Percentiles rank a stretch among this genome's conserved stretches.
Conservation (phyloP, 2,329 filamentous ascomycete genomes). For the Hypoxylon sp. region DNA sequence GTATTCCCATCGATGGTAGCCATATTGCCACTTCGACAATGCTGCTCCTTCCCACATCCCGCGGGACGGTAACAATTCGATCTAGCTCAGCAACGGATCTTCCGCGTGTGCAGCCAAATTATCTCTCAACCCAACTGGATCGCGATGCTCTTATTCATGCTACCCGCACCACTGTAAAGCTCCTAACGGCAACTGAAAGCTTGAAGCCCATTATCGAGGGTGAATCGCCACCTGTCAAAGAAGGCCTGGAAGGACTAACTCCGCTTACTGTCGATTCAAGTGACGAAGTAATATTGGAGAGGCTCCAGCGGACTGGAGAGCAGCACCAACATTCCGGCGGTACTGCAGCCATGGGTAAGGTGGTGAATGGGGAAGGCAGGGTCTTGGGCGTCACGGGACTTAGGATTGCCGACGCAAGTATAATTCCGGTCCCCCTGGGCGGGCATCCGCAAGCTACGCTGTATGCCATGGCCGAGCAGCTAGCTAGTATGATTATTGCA, state of each 20-base stretch:
- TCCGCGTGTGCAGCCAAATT: slow-evolving; percentile 42
- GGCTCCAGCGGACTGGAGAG: slow-evolving; percentile 47
- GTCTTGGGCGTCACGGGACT: slow-evolving; percentile 46
- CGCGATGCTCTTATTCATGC: slow-evolving; percentile 43
- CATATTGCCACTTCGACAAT: slow-evolving; percentile 50
- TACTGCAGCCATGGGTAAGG: slow-evolving; percentile 47
- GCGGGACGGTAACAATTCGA: slow-evolving; percentile 42
- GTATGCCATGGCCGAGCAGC: slow-evolving; percentile 47
- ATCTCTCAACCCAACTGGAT: slow-evolving; percentile 37
- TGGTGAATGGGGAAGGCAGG: slow-evolving; percentile 45
- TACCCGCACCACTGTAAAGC: slow-evolving; percentile 38
- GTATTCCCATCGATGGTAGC: slow-evolving; percentile 44
- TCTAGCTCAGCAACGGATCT: slow-evolving; percentile 34
- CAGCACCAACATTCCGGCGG: slow-evolving; percentile 46
- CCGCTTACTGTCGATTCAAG: slow-evolving; percentile 45
- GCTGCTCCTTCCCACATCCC: slow-evolving; percentile 45
- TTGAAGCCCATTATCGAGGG: slow-evolving; percentile 44
- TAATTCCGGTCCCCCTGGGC: slow-evolving; percentile 46
- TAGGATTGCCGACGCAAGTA: slow-evolving; percentile 49
- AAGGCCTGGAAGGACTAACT: slow-evolving; percentile 40
- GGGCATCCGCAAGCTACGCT: slow-evolving; percentile 47
- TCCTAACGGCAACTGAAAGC: slow-evolving; percentile 30
- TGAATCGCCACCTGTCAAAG: slow-evolving; percentile 42
- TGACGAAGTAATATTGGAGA: slow-evolving; percentile 47
- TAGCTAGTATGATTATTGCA: slow-evolving; percentile 36